Percentiles rank a stretch among this genome's conserved stretches.
Conservation (phyloP, 2,329 filamentous ascomycete species). For the Diplodia mutila region DNA sequence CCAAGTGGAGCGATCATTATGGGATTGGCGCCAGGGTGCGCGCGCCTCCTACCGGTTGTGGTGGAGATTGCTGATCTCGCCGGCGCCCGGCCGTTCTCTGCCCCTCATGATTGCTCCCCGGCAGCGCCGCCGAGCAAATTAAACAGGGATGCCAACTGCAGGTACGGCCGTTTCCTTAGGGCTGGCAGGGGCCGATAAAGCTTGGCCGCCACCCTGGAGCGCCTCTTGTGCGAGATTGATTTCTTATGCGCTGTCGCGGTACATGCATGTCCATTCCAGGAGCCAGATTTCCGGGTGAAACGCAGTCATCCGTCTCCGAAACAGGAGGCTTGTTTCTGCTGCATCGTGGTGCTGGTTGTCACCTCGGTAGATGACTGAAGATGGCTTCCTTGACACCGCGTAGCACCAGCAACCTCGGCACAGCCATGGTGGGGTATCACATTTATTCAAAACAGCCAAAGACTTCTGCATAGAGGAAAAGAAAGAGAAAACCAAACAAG, state of each 20-base stretch:
- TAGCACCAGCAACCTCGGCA: not conserved
- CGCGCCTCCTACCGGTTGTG: no score
- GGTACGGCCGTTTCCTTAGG: not conserved
- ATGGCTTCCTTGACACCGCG: not conserved
- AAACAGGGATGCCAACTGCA: not conserved
- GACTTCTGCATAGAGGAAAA: no score
- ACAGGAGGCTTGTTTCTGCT: not conserved
- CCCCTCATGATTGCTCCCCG: not conserved
- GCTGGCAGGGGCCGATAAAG: not conserved
- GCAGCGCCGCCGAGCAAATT: not conserved
- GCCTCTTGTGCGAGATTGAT: not conserved
- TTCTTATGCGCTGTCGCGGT: not conserved
- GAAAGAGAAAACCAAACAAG: no score
- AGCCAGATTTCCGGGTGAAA: not conserved
- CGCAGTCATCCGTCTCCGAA: not conserved
- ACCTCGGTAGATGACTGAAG: not conserved
- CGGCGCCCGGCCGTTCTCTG: not conserved
- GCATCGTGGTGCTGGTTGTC: not conserved
- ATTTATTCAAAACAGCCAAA: no score
- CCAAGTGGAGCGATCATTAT: not conserved
- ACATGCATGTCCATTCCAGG: not conserved
- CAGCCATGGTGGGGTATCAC: not conserved
- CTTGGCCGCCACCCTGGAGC: not conserved
- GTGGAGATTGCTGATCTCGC: not conserved
- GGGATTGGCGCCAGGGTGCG: not conserved